A percentile compares a stretch with the other conserved stretches of the same genome.
Conservation (phyloP, 2,329 filamentous ascomycete species). For the Coniochaeta ligniaria region DNA sequence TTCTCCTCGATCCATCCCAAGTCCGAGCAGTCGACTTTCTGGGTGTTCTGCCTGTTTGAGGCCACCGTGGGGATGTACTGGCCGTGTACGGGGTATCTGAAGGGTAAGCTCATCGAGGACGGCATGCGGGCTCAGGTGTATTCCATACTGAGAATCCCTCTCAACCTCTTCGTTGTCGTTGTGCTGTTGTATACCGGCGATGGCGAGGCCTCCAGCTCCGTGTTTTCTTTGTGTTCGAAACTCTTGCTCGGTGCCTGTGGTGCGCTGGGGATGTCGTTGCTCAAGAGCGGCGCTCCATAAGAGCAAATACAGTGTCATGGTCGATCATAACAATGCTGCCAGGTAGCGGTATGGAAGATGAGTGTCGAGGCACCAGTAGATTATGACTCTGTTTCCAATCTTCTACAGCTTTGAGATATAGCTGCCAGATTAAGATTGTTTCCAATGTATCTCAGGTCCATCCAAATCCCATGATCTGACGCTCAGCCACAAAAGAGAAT, state of each 20-base stretch:
- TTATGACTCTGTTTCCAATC: too few relatives aligned
- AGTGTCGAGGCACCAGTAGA: too few relatives aligned
- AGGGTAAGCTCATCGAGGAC: slow-evolving; percentile 46
- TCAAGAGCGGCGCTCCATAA: background rate
- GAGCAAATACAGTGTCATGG: background rate
- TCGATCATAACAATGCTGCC: background rate
- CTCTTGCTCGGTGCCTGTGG: slow-evolving; percentile 20
- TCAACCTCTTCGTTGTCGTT: slow-evolving; percentile 45
- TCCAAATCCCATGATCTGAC: too few relatives aligned
- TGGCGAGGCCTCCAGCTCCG: slow-evolving; percentile 16
- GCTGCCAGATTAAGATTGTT: too few relatives aligned
- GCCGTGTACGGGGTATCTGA: slow-evolving; percentile 47
- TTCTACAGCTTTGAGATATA: too few relatives aligned
- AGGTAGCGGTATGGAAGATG: background rate
- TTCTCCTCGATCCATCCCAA: slow-evolving; percentile 32
- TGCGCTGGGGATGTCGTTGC: slow-evolving; percentile 9
- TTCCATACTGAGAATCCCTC: slow-evolving; percentile 47
- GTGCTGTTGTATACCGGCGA: slow-evolving; percentile 26
- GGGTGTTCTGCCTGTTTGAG: slow-evolving; percentile 51
- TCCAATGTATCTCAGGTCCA: too few relatives aligned
- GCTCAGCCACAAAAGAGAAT: too few relatives aligned
- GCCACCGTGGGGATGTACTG: slow-evolving; percentile 50
- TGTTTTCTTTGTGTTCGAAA: slow-evolving; percentile 23
- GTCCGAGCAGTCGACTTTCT: slow-evolving; percentile 39
- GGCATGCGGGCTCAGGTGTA: slow-evolving; percentile 46